These are phyloP conservation scores for Cyclostephanos invisitatus DNA, from an alignment of 108 stramenopile species.

Conservation along the genomic window DNA sequence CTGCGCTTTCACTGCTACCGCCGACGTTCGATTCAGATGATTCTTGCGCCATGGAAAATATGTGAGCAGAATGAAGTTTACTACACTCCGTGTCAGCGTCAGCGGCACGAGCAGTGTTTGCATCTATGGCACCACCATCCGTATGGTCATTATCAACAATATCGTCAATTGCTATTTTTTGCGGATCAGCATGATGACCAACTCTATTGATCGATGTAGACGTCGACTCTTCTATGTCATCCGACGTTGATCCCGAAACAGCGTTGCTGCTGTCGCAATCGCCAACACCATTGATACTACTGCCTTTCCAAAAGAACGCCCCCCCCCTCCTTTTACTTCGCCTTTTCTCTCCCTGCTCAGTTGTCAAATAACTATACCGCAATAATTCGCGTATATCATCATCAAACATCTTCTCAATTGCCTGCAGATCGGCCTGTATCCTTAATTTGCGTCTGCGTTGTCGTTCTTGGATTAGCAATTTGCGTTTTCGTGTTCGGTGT, in stretches of 20 bases:
- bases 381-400: conserved; percentile 51
- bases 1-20: neutral
- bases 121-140: conserved; percentile 11
- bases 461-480: conserved; percentile 18
- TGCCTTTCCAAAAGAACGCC: conserved; percentile 42
- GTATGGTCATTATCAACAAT: conserved; percentile 14
- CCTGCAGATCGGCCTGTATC: conserved; percentile 39
- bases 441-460: conserved; percentile 19
- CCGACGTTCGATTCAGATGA: neutral
- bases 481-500: neutral
- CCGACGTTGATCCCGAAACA: neutral
- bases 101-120: neutral
- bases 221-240: neutral
- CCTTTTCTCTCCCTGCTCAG: conserved; percentile 21
- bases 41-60: neutral
- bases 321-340: conserved; percentile 25
- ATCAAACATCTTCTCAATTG: conserved; percentile 54
- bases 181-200: neutral
- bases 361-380: conserved; percentile 24
- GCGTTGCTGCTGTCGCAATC: neutral
- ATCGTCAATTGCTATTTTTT: neutral
- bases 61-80: conserved; percentile 2
- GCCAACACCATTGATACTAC: neutral
- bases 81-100: neutral
- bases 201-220: neutral